Evolutionary conservation across 768 basidiomycete species (phyloP).

Genomic region (Boletellus emodensis): DNA sequence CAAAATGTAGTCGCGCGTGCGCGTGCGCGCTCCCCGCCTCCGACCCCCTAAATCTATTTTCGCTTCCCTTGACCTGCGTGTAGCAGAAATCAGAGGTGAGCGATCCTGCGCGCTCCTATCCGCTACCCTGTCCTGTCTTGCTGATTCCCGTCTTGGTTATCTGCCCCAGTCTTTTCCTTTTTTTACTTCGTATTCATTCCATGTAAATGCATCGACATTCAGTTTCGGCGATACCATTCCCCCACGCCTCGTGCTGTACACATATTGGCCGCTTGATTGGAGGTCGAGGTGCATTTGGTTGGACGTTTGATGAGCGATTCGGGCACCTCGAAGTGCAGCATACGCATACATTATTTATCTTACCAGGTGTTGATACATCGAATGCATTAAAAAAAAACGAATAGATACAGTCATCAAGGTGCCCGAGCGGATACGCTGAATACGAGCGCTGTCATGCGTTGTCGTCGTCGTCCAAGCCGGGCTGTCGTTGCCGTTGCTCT

Average conservation of each 20-base stretch:
- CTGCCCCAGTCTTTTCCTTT: too few species aligned
- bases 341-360: constrained; percentile 24
- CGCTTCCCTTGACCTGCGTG: constrained; percentile 2
- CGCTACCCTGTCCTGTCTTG: too few species aligned
- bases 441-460: not conserved
- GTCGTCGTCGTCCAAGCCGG: constrained; percentile 15
- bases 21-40: too few species aligned
- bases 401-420: constrained; percentile 20
- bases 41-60: too few species aligned
- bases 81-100: constrained; percentile 17
- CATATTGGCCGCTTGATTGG: constrained; percentile 11
- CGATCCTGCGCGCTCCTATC: too few species aligned
- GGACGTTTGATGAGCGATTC: not conserved
- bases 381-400: not conserved
- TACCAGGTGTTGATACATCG: constrained; percentile 20
- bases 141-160: too few species aligned
- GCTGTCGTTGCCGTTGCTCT: constrained; percentile 35
- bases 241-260: constrained; percentile 23
- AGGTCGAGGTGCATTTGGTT: constrained; percentile 9
- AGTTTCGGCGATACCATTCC: constrained; percentile 18
- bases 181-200: constrained; percentile 28
- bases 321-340: not conserved
- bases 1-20: constrained; percentile 45
- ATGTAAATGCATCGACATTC: constrained; percentile 28
- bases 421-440: too few species aligned